Base-by-base conservation (phyloP, 2,329 filamentous ascomycete species). In the Fusarium agapanthi region DNA sequence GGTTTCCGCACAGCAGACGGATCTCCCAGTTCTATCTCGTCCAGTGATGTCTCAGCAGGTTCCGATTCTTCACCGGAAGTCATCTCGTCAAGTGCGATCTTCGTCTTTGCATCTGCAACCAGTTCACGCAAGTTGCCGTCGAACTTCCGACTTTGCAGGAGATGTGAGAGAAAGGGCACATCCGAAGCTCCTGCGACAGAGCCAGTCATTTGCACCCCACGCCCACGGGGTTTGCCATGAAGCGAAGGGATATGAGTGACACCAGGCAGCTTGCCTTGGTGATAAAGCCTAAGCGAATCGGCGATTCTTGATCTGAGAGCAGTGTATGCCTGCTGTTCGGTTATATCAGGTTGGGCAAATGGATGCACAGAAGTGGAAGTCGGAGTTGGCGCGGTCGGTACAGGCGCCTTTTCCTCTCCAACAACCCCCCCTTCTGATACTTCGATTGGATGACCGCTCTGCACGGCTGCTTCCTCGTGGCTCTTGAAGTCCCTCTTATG, bases 401-500 rank as follows among this genome's bases (percentile, higher is more conserved):
- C 55, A 18, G 75, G 53, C 26, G 74, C 50, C 58, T 78, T 78
- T 53, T 78, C 78, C 41, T 81, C 79, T 43, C 69, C 74, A 43
- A 54, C 62, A 38, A 58, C 44, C 45, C 68, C 55, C 35, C 71
- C 65, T 53, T 80, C 75, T 5, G 73, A 63, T 14, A 73, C 70
- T 26, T 97, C 93, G 65, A 97, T 90, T 18, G 92, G 90, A 74
- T 95, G 91, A 58, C 96, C 96, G 76, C 94, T 97, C 67, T 93
- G 92, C 62, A 95, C 88, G 38, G 95, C 96, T 70, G 96, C 96
- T 78, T 95, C 94, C 81, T 98, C 95, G 79, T 99, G 96, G 76
- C 94, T 98, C 83, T 97, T 95, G 86, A 95, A 98, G 72, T 97
- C 95, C 66, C 94, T 89, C 80, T 92, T 93, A 83, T 99, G 96